Evolutionary conservation across 257 asterid species (phyloP).

Genomic region (Capsicum pubescens): DNA sequence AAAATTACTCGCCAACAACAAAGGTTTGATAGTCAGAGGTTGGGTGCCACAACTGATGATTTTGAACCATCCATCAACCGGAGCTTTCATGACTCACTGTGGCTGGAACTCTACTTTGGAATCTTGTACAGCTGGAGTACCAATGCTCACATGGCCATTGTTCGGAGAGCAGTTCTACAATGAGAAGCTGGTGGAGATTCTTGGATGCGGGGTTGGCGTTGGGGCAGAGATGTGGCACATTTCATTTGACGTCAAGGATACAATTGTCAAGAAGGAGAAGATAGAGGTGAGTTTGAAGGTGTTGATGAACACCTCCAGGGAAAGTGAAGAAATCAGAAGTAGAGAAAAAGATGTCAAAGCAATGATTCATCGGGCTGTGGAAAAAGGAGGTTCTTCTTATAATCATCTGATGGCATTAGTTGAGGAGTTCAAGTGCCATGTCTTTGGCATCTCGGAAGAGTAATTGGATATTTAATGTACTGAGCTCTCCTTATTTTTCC

Average conservation of each 20-base stretch:
- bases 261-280: constrained; percentile 14
- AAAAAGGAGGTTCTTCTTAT: constrained; percentile 43
- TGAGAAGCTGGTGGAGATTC: constrained; percentile 33
- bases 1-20: neutral
- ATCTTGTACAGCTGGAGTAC: constrained; percentile 37
- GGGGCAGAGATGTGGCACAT: constrained; percentile 34
- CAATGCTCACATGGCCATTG: constrained; percentile 45
- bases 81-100: constrained; percentile 46
- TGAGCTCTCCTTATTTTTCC: neutral
- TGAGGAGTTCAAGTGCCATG: constrained; percentile 31
- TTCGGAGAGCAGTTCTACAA: constrained; percentile 44
- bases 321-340: constrained; percentile 25
- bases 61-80: constrained; percentile 34
- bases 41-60: constrained; percentile 44
- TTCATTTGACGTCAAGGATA: neutral
- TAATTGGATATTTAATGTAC: neutral
- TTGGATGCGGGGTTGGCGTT: constrained; percentile 30
- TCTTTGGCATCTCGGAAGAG: constrained; percentile 25
- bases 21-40: constrained; percentile 37
- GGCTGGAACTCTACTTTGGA: constrained; percentile 47
- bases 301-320: constrained; percentile 24
- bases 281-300: constrained; percentile 28
- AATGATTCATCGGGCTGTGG: constrained; percentile 22
- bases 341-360: constrained; percentile 26
- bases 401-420: constrained; percentile 31